Evolutionary conservation across 257 asterid species (phyloP).

Genomic region (Lantana camara): DNA sequence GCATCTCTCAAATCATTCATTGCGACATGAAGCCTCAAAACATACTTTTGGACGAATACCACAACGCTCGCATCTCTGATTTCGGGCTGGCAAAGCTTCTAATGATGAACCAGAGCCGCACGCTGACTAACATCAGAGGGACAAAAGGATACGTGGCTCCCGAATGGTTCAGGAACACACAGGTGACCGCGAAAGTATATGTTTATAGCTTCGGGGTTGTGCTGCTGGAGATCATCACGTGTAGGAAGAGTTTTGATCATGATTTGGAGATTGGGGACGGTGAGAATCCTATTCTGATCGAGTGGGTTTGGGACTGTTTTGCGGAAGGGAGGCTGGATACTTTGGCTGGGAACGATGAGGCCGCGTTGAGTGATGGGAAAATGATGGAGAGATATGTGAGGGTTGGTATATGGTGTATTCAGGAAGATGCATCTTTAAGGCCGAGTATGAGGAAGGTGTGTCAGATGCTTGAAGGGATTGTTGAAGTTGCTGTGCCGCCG

Average conservation of each 20-base stretch:
- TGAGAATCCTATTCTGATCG: constrained; percentile 33
- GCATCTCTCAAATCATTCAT: constrained; percentile 55
- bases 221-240: constrained; percentile 48
- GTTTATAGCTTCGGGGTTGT: constrained; percentile 68
- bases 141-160: constrained; percentile 71
- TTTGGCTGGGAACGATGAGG: constrained; percentile 41
- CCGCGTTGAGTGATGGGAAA: constrained; percentile 36
- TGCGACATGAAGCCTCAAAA: constrained; percentile 69
- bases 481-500: constrained; percentile 47
- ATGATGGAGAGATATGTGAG: constrained; percentile 43
- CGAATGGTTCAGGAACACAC: constrained; percentile 58
- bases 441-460: constrained; percentile 52
- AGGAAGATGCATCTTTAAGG: constrained; percentile 54
- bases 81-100: constrained; percentile 61
- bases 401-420: constrained; percentile 76
- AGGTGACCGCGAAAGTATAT: constrained; percentile 45
- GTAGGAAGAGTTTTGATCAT: constrained; percentile 35
- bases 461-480: constrained; percentile 67
- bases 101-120: constrained; percentile 46
- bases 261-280: constrained; percentile 31
- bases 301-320: constrained; percentile 58
- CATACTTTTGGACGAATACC: constrained; percentile 51
- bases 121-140: constrained; percentile 47
- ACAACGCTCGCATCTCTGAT: constrained; percentile 52
- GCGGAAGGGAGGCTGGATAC: constrained; percentile 31